Conservation (phyloP, 2,329 filamentous ascomycete genomes). For the Penicillium sp. region DNA sequence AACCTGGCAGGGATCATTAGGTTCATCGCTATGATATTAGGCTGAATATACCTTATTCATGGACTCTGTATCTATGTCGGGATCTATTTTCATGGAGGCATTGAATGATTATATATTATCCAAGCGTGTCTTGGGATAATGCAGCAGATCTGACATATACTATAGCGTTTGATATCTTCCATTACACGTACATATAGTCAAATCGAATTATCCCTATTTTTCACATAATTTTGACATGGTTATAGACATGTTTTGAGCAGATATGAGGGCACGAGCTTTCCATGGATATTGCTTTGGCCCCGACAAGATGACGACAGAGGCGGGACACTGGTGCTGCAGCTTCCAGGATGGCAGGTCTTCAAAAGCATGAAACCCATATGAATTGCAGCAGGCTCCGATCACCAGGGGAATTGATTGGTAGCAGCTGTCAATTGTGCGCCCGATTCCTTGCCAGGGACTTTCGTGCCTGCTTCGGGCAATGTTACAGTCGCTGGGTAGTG, state of each 20-base stretch:
- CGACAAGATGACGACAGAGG: slow-evolving; percentile 16
- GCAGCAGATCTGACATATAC: not conserved
- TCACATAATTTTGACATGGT: not conserved
- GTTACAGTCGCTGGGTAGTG: slow-evolving; percentile 22
- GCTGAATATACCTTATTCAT: too few relatives aligned
- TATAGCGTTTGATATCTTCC: not conserved
- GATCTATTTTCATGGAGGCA: too few relatives aligned
- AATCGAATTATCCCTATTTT: not conserved
- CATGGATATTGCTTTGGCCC: not conserved
- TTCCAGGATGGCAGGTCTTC: not conserved
- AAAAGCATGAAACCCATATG: not conserved
- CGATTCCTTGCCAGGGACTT: not conserved
- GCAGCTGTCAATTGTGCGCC: not conserved
- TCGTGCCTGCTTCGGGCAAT: slow-evolving; percentile 15
- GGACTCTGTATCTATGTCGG: too few relatives aligned
- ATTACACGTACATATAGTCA: not conserved
- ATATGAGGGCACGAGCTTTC: not conserved
- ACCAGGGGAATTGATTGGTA: not conserved
- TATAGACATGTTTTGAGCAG: not conserved
- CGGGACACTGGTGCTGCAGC: slow-evolving; percentile 8
- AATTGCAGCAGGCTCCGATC: not conserved
- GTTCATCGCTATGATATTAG: too few relatives aligned
- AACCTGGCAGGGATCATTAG: too few relatives aligned
- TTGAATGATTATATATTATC: too few relatives aligned
- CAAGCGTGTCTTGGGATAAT: not conserved